These are phyloP conservation scores for Linnemannia elongata DNA, from an alignment of 192 early-diverging fungal species.

Conservation along the genomic window DNA sequence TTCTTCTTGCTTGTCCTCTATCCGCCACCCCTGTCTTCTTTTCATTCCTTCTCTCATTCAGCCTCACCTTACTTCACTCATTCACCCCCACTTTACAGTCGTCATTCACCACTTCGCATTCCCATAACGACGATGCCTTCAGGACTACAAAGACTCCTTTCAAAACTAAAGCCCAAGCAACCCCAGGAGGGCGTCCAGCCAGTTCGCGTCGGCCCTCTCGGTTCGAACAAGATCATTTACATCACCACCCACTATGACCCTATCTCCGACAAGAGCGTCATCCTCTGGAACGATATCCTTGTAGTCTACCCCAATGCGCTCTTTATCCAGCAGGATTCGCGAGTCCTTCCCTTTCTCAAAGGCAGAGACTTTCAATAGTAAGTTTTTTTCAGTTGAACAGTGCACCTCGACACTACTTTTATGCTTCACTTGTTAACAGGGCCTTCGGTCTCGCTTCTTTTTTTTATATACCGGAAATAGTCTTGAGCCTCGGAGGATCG, in stretches of 20 bases:
- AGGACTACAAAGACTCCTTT: not conserved
- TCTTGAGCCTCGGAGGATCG: not conserved
- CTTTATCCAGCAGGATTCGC: not conserved
- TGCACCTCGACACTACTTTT: no score
- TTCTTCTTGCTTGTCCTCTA: not conserved
- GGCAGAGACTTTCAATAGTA: conserved; percentile 1
- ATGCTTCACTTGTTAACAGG: no score
- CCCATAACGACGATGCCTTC: not conserved
- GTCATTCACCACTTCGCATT: not conserved
- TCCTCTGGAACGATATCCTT: not conserved
- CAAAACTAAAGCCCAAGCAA: not conserved
- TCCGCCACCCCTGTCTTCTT: not conserved
- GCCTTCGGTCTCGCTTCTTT: no score
- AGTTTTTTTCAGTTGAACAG: not conserved
- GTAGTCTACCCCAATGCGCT: not conserved
- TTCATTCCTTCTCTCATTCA: not conserved
- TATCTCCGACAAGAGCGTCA: not conserved
- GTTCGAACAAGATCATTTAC: not conserved
- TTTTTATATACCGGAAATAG: not conserved
- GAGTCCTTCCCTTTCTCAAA: not conserved
- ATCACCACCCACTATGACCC: not conserved
- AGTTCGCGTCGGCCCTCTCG: not conserved
- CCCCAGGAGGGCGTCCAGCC: not conserved
- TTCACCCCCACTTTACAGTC: not conserved
- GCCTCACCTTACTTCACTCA: not conserved